Percentiles rank a stretch among this genome's conserved stretches.
These are phyloP conservation scores for Lagerstroemia speciosa DNA, from an alignment of 345 rosid species.

Conservation along the genomic window DNA sequence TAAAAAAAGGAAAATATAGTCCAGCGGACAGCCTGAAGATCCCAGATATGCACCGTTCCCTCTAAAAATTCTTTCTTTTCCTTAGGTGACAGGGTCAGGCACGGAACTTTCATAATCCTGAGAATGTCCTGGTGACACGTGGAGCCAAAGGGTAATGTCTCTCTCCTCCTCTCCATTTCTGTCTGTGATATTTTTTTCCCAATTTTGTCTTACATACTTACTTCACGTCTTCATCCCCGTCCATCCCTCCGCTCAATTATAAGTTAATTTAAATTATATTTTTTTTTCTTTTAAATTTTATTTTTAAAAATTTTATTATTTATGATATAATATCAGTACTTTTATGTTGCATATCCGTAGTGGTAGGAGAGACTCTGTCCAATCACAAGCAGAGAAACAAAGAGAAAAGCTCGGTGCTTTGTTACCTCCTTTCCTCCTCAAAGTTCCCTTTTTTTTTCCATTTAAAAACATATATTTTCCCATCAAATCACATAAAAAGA, in stretches of 20 bases:
- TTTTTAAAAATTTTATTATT: too few species aligned
- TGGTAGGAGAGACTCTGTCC: too few species aligned
- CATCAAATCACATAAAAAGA: not conserved
- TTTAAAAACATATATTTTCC: not conserved
- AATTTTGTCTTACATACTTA: not conserved
- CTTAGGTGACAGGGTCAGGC: not conserved
- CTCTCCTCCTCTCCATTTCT: not conserved
- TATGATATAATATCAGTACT: too few species aligned
- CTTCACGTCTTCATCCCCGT: too few species aligned
- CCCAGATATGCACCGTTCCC: too few species aligned
- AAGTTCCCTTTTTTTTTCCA: not conserved
- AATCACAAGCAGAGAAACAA: not conserved
- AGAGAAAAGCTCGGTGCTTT: not conserved
- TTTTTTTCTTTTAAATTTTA: too few species aligned
- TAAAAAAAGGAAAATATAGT: too few species aligned
- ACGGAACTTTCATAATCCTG: slow-evolving; percentile 1
- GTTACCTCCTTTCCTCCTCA: not conserved
- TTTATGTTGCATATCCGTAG: too few species aligned
- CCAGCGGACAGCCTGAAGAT: too few species aligned
- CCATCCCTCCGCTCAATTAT: not conserved
- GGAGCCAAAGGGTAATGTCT: not conserved
- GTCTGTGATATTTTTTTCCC: not conserved
- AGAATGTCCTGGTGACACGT: not conserved
- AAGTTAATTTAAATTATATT: too few species aligned
- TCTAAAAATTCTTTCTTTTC: not conserved